These are phyloP conservation scores for Crithidia thermophila DNA, from an alignment of 208 protist genomes.

Conservation along the genomic window DNA sequence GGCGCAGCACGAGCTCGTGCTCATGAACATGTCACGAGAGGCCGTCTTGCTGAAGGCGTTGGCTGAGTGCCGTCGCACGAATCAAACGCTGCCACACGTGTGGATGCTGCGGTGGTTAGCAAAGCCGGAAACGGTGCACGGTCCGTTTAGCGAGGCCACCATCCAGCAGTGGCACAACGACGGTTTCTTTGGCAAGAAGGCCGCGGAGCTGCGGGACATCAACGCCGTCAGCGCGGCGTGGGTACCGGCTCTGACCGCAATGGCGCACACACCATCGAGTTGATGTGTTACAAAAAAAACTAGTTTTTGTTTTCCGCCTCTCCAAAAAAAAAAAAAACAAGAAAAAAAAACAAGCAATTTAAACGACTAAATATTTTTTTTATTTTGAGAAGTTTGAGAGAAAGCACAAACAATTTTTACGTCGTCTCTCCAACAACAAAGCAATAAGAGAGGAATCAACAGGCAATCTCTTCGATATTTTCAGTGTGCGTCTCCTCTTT, in stretches of 20 bases:
- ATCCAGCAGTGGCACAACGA: conserved; percentile 33
- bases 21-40: conserved; percentile 45
- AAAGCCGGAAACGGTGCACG: conserved; percentile 26
- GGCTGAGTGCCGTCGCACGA: conserved; percentile 17
- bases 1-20: conserved; percentile 37
- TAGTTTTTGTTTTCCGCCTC: too few relatives aligned
- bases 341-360: too few relatives aligned
- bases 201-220: conserved; percentile 36
- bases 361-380: neutral
- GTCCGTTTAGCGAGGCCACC: conserved; percentile 31
- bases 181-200: conserved; percentile 44
- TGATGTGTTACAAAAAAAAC: too few relatives aligned
- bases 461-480: too few relatives aligned
- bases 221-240: conserved; percentile 19
- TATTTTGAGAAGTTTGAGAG: too few relatives aligned
- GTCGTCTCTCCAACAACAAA: too few relatives aligned
- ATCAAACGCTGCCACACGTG: conserved; percentile 12
- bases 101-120: conserved; percentile 45
- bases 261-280: too few relatives aligned
- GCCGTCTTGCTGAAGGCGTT: conserved; percentile 37
- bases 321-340: too few relatives aligned
- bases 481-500: too few relatives aligned
- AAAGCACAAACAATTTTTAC: too few relatives aligned
- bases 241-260: conserved; percentile 12
- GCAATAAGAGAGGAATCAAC: too few relatives aligned